Base-by-base conservation (phyloP, 441 rosid species). In the Adansonia rubrostipa region DNA sequence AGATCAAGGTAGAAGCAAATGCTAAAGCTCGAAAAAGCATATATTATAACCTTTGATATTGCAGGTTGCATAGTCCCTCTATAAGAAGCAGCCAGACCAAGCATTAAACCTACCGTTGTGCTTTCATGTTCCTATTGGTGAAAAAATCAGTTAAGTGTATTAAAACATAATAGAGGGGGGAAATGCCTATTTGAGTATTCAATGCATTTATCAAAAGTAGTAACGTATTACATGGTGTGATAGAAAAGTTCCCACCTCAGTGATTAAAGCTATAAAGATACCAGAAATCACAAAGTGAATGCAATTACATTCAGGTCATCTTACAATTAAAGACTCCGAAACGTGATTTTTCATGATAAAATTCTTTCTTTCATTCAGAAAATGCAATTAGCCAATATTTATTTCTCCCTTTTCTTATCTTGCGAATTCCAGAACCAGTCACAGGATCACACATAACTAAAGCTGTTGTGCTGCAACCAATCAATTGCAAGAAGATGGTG, bases 1-100 rank as follows among this genome's bases (percentile, higher is more conserved):
- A 33, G 54, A 2, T 28, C 47, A 15, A 14, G 66, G 47, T 45
- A 50, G 36, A 73, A 58, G 61, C 42, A 77, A 36, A 72, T 24
- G 64, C 42, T 62, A 9, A 68, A 61, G 36, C 71, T 56, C 73
- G 71, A 62, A 69, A 9, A n/a, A 60, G 74, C 22, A 45, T 51
- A 73, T 17, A 45, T 54, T 44, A 14, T 80, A 79, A 93, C 99
- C 98, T 96, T 96, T 50, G 96, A 89, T 84, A 96, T 87, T 75
- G 91, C 92, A 36, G 98, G 98, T 79, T 96, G 93, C 99, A 96
- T 94, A 9, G 99, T 92, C 77, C 98, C 95, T 80, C 92, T 87
- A 80, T 97, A 91, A 68, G 99, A 93, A 82, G 98, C 96, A 76
- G 98, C 97, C 82, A 97, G 89, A 79, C 99, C 99, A 82, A 97